Evolutionary conservation across 345 rosid species (phyloP).

Genomic region (Physaria fendleri): DNA sequence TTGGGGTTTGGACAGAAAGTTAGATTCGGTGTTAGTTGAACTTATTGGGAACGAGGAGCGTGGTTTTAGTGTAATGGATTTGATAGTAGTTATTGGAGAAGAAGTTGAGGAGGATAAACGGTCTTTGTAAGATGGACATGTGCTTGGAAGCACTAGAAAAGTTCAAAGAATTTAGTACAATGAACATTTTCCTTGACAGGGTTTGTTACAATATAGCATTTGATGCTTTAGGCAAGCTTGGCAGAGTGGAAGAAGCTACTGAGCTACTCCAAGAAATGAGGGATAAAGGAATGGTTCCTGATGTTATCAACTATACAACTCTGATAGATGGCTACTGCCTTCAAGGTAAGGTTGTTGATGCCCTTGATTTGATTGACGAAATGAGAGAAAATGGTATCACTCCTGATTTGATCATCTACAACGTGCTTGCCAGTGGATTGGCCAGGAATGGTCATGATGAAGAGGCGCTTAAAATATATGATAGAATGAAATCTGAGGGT

Average conservation of each 20-base stretch:
- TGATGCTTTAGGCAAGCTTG: slow-evolving; percentile 56
- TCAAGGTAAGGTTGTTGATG: slow-evolving; percentile 39
- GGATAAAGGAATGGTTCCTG: slow-evolving; percentile 38
- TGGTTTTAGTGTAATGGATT: slow-evolving; percentile 35
- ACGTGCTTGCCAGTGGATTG: slow-evolving; percentile 47
- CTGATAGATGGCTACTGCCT: slow-evolving; percentile 56
- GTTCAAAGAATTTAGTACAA: slow-evolving; percentile 35
- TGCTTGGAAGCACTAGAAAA: slow-evolving; percentile 29
- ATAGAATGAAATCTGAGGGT: slow-evolving; percentile 37
- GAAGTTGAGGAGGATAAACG: slow-evolving; percentile 21
- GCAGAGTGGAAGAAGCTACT: slow-evolving; percentile 49
- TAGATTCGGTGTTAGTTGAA: slow-evolving; percentile 41
- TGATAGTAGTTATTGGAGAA: slow-evolving; percentile 37
- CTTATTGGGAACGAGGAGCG: slow-evolving; percentile 26
- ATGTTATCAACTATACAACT: slow-evolving; percentile 65
- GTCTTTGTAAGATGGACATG: slow-evolving; percentile 28
- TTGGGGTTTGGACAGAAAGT: slow-evolving; percentile 37
- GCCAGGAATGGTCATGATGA: slow-evolving; percentile 44
- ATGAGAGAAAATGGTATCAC: slow-evolving; percentile 42
- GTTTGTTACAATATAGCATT: slow-evolving; percentile 48
- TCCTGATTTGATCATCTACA: slow-evolving; percentile 52
- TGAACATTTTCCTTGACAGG: slow-evolving; percentile 47
- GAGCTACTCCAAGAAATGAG: slow-evolving; percentile 54
- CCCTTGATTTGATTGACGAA: slow-evolving; percentile 42
- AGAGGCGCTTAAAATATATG: slow-evolving; percentile 31